These are phyloP conservation scores for Juglanconis oblonga DNA, from an alignment of 2,329 filamentous ascomycete genomes.

Conservation along the genomic window DNA sequence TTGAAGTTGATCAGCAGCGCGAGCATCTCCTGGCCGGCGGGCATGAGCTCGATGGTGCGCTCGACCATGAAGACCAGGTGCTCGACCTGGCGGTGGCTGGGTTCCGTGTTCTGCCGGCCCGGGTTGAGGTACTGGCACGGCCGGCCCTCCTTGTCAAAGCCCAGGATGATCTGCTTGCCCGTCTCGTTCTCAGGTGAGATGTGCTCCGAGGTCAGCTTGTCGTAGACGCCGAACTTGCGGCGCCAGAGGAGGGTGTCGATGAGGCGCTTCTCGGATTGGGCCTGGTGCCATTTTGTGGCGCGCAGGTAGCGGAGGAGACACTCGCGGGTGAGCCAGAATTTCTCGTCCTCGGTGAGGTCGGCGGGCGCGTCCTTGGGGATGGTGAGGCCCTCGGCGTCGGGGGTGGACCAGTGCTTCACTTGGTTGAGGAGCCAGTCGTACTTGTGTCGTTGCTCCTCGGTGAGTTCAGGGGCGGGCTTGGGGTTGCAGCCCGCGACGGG, in stretches of 20 bases:
- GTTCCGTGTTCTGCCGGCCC: conserved; percentile 87
- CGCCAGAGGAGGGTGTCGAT: conserved; percentile 82
- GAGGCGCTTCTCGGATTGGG: conserved; percentile 75
- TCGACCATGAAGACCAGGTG: conserved; percentile 97
- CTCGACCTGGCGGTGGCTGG: conserved; percentile 81
- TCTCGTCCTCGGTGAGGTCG: conserved; percentile 71
- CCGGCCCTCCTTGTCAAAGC: conserved; percentile 81
- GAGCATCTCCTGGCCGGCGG: conserved; percentile 80
- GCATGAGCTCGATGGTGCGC: conserved; percentile 82
- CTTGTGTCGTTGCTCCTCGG: conserved; percentile 74
- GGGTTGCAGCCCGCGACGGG: conserved; percentile 59
- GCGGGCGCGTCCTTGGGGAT: conserved; percentile 57
- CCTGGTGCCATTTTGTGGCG: conserved; percentile 84
- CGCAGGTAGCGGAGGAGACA: conserved; percentile 91
- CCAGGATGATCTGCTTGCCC: conserved; percentile 87
- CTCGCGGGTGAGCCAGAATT: conserved; percentile 86
- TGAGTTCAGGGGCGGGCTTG: conserved; percentile 57
- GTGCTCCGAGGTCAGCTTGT: conserved; percentile 76
- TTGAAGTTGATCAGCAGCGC: conserved; percentile 92
- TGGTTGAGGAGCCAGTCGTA: conserved; percentile 73
- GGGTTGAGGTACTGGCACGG: conserved; percentile 91
- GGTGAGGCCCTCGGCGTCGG: conserved; percentile 5
- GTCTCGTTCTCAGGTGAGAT: conserved; percentile 94
- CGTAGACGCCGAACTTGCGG: conserved; percentile 75
- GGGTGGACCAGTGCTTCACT: conserved; percentile 61